Conservation (phyloP, 169 alveolate species). For the Eimeria sp. region DNA sequence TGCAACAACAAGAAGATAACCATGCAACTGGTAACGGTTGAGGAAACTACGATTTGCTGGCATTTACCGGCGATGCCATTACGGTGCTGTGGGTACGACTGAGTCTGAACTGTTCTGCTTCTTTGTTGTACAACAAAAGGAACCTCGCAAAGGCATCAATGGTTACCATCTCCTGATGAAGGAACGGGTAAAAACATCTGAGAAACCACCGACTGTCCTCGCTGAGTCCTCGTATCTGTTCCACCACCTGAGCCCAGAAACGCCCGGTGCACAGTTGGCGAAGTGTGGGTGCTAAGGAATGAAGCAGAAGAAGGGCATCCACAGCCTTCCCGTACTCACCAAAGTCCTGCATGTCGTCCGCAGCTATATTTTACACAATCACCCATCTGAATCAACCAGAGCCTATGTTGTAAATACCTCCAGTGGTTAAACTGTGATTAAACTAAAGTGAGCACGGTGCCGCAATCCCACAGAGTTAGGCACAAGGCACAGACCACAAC, state of each 20-base stretch:
- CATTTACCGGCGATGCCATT: neutral
- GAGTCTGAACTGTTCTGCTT: neutral
- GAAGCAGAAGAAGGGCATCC: neutral
- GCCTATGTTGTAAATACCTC: neutral
- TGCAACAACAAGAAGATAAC: neutral
- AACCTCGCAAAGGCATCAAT: neutral
- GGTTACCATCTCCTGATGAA: constrained; percentile 47
- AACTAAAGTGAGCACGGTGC: neutral
- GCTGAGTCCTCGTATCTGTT: constrained; percentile 21
- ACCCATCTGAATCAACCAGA: neutral
- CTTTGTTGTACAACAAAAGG: neutral
- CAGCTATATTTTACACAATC: neutral
- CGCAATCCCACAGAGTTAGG: neutral
- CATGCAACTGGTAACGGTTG: neutral
- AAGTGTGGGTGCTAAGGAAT: neutral
- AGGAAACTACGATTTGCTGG: neutral
- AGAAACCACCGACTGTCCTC: constrained; percentile 34
- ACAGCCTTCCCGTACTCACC: neutral
- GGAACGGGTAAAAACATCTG: constrained; percentile 67
- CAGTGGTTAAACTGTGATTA: neutral
- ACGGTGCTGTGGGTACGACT: neutral
- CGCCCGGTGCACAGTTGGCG: neutral
- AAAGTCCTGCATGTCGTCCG: neutral
- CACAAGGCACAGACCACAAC: neutral
- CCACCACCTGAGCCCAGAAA: neutral